These are phyloP conservation scores for Erigeron canadensis DNA, from an alignment of 129 eudicot genomes.

Conservation along the genomic window DNA sequence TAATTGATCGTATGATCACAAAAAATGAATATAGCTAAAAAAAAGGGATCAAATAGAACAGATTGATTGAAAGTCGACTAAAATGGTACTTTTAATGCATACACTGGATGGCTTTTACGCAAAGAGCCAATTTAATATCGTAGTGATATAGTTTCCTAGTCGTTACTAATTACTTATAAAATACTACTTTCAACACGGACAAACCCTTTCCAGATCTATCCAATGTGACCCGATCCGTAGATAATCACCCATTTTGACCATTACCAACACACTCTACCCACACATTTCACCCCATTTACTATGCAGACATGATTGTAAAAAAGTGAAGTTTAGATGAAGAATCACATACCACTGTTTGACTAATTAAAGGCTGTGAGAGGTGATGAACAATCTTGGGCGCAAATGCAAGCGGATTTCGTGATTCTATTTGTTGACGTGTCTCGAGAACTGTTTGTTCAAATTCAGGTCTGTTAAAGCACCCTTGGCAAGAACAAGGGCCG, in stretches of 20 bases:
- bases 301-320: background rate
- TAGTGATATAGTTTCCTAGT: too few relatives aligned
- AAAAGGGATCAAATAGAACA: background rate
- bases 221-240: too few relatives aligned
- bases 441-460: slow-evolving; percentile 67
- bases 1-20: background rate
- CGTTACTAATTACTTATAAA: too few relatives aligned
- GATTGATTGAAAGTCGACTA: background rate
- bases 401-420: slow-evolving; percentile 94
- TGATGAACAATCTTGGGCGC: slow-evolving; percentile 66
- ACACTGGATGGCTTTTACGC: background rate
- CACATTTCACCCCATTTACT: background rate
- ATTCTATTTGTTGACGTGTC: slow-evolving; percentile 60
- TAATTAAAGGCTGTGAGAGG: slow-evolving; percentile 37
- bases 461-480: slow-evolving; percentile 77
- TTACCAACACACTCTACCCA: background rate
- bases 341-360: slow-evolving; percentile 41
- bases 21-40: background rate
- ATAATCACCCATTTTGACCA: too few relatives aligned
- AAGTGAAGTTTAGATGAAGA: background rate
- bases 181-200: too few relatives aligned
- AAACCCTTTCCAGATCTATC: too few relatives aligned
- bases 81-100: background rate
- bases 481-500: slow-evolving; percentile 79
- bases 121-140: background rate